phyloP scores from a whole-genome alignment of 306 rosid species.

The Cucurbita ficifolia region DNA sequence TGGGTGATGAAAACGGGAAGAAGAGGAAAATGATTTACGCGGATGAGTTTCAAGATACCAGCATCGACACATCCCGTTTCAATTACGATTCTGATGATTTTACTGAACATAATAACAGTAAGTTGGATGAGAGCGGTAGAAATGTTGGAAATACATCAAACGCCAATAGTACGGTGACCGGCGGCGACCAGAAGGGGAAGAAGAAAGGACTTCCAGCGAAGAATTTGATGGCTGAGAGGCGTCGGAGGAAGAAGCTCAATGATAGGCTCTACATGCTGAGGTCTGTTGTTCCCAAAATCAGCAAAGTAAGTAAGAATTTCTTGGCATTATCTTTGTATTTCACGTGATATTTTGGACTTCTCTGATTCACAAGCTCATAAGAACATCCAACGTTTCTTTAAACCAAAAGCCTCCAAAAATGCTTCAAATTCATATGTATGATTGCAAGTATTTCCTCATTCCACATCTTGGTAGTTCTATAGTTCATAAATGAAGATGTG shows the following conservation, averaged over 20 bases:
- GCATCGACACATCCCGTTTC: constrained; percentile 42
- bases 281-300: constrained; percentile 94
- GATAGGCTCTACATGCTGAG: constrained; percentile 95
- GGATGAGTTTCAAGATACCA: constrained; percentile 42
- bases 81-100: constrained; percentile 79
- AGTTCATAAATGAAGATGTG: not conserved
- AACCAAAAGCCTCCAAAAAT: not conserved
- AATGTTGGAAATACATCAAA: constrained; percentile 34
- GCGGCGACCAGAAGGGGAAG: constrained; percentile 75
- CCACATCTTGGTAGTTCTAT: not conserved
- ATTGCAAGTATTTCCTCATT: not conserved
- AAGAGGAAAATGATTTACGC: constrained; percentile 14
- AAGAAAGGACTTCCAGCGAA: constrained; percentile 88
- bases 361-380: not conserved
- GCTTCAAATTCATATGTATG: not conserved
- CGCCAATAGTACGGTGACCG: constrained; percentile 32
- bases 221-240: constrained; percentile 97
- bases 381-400: not conserved
- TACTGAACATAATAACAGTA: constrained; percentile 20
- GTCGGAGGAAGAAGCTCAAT: constrained; percentile 94
- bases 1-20: not conserved
- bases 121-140: constrained; percentile 30
- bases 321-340: not conserved
- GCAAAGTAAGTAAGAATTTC: constrained; percentile 57
- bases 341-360: not conserved